Percentiles rank a stretch among this genome's conserved stretches.
Conservation (phyloP, 2,329 filamentous ascomycete genomes). For the Metarhizium anisopliae region DNA sequence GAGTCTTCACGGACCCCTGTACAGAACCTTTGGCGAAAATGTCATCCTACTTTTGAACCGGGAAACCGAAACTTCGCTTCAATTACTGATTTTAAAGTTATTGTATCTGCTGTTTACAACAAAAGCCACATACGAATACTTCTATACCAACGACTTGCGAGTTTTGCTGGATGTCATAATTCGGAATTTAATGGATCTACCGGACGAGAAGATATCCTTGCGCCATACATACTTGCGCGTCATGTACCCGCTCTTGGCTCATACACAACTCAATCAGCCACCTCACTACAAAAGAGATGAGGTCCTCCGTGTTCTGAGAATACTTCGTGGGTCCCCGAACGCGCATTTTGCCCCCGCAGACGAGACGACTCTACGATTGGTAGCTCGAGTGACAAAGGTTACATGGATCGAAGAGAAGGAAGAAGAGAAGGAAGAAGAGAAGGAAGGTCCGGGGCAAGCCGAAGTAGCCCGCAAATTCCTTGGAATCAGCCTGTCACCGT, state of each 20-base stretch:
- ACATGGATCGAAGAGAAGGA: conserved; percentile 50
- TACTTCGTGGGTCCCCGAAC: conserved; percentile 56
- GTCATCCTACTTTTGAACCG: conserved; percentile 91
- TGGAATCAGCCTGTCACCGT: conserved; percentile 60
- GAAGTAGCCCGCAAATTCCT: conserved; percentile 51
- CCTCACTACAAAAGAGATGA: conserved; percentile 90
- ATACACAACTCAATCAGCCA: conserved; percentile 80
- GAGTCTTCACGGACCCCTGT: conserved; percentile 68
- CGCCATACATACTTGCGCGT: conserved; percentile 94
- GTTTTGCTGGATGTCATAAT: conserved; percentile 94
- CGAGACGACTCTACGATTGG: conserved; percentile 68
- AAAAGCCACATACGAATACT: conserved; percentile 87
- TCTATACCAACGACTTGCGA: conserved; percentile 94
- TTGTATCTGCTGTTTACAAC: conserved; percentile 94
- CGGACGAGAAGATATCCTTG: conserved; percentile 67
- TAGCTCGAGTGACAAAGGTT: conserved; percentile 65
- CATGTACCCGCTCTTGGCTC: conserved; percentile 77
- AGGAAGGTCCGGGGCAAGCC: conserved; percentile 25
- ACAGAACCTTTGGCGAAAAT: conserved; percentile 95
- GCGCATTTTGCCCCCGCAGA: conserved; percentile 74
- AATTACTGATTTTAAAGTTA: conserved; percentile 92
- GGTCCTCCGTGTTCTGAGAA: conserved; percentile 63
- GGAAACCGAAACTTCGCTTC: conserved; percentile 87
- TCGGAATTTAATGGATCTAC: conserved; percentile 90
- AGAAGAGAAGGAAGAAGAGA: conserved; percentile 28